phyloP scores from a whole-genome alignment of 176 grass and related monocot genomes.

The Poa annua region DNA sequence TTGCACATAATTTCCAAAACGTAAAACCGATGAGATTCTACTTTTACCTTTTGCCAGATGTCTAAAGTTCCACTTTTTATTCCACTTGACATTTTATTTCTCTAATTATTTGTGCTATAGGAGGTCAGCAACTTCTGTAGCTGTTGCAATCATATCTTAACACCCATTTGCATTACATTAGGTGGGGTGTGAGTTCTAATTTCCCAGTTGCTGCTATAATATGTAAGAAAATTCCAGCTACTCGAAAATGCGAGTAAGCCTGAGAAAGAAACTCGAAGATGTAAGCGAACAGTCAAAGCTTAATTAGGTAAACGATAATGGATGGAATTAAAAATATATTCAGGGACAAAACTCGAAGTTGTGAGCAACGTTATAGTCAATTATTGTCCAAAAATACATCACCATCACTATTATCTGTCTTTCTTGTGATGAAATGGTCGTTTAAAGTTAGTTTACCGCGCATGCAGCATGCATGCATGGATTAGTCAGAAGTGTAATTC shows the following conservation, averaged over 20 bases:
- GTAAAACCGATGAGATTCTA: neutral
- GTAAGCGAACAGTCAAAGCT: slow-evolving; percentile 2
- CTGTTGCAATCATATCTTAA: neutral
- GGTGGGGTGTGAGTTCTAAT: neutral
- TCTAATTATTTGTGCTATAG: neutral
- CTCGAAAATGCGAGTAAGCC: neutral
- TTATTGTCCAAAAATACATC: neutral
- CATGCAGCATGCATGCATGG: neutral
- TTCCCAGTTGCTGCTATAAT: slow-evolving; percentile 4
- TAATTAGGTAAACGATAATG: slow-evolving; percentile 9
- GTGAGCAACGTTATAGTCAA: slow-evolving; percentile 21
- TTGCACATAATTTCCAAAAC: neutral
- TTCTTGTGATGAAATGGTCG: neutral
- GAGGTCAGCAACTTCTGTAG: neutral
- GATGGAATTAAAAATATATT: neutral
- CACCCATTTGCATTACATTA: slow-evolving; percentile 22
- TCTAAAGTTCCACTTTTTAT: neutral
- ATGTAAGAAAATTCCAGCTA: neutral
- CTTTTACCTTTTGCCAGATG: neutral
- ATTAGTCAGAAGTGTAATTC: neutral
- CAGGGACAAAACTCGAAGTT: slow-evolving; percentile 2
- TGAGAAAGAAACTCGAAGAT: slow-evolving; percentile 31
- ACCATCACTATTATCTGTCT: neutral
- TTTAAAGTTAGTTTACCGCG: neutral
- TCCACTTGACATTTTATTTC: neutral